Evolutionary conservation across 768 basidiomycete species (phyloP), one percentile per base, ranked within the genome.

Genomic region (Naganishia onofrii): DNA sequence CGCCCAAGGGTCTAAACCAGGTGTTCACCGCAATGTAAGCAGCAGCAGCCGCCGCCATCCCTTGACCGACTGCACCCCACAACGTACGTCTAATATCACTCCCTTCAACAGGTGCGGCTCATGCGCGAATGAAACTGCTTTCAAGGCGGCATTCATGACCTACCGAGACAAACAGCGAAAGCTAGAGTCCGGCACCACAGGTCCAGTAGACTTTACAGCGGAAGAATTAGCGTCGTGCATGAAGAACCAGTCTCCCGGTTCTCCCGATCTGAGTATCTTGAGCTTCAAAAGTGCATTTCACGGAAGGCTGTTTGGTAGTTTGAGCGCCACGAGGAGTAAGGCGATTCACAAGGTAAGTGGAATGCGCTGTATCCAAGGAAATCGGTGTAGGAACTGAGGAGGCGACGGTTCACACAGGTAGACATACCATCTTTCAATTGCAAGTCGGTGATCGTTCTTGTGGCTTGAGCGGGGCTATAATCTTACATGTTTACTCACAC

Each of bases 381-480:
- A n/a, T n/a, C n/a, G n/a, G n/a, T n/a, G n/a, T n/a, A n/a, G n/a
- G n/a, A n/a, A n/a, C n/a, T n/a, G n/a, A n/a, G n/a, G n/a, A n/a
- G n/a, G n/a, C n/a, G 48, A 7, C 23, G 48, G 48, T 26, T 44
- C 17, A 46, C 15, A 2, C 67, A 79, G 75, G 69, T 83, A 66
- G 83, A 82, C 66, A 78, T 84, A 12, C 83, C 83, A 9, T 79
- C 83, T 0, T 83, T 83, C 73, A 81, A 83, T 73, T 84, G 48
- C 48, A 51, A 51, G 48, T 51, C n/a, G 23, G n/a, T 17, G 21
- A 6, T 46, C 46, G 4, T 46, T 5, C 46, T 46, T 17, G 15
- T 46, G 46, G 3, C 8, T 17, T 9, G 36, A 9, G 19, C 19
- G 8, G 46, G 46, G 21, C 7, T 6, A 46, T 46, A 17, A 15